These are phyloP conservation scores for Prototheca wickerhamii DNA, from an alignment of 163 green algal species.

Conservation along the genomic window DNA sequence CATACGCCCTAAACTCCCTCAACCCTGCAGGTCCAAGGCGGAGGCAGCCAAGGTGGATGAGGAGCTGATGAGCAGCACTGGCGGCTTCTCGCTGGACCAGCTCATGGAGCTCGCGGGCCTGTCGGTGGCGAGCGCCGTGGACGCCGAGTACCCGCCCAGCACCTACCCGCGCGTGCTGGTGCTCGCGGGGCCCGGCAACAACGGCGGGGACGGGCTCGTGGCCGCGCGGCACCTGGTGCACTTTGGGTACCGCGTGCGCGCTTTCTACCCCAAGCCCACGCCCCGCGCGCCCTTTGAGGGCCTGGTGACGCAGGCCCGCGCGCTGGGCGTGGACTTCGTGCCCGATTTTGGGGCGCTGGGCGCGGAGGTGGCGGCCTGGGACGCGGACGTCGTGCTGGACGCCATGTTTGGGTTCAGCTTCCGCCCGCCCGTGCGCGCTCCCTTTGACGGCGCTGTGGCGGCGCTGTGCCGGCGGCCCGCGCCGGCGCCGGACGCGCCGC, in stretches of 20 bases:
- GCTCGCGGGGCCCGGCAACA: constrained; percentile 92
- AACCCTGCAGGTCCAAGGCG: constrained; percentile 43
- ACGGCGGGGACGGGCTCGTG: constrained; percentile 93
- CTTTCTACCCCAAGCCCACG: constrained; percentile 89
- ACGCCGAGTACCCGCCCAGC: constrained; percentile 40
- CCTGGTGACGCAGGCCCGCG: constrained; percentile 50
- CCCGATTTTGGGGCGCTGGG: constrained; percentile 31
- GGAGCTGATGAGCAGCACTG: constrained; percentile 75
- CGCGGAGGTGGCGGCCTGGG: constrained; percentile 14
- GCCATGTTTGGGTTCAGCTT: constrained; percentile 97
- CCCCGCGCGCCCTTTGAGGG: constrained; percentile 72
- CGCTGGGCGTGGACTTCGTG: constrained; percentile 46
- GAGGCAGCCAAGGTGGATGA: constrained; percentile 70
- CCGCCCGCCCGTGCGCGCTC: constrained; percentile 73
- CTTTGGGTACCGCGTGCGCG: constrained; percentile 14
- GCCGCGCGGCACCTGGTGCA: constrained; percentile 79
- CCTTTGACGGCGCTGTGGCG: constrained; percentile 71
- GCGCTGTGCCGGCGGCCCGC: background rate
- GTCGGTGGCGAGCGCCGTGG: constrained; percentile 54
- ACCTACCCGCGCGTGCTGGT: constrained; percentile 62
- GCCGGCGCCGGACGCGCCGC: background rate
- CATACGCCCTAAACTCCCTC: background rate
- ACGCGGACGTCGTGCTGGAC: constrained; percentile 80
- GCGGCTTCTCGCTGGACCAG: constrained; percentile 89
- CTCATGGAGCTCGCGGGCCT: constrained; percentile 94